Base-by-base conservation (phyloP, 176 grass and related monocot genomes). In the Lolium multiflorum region DNA sequence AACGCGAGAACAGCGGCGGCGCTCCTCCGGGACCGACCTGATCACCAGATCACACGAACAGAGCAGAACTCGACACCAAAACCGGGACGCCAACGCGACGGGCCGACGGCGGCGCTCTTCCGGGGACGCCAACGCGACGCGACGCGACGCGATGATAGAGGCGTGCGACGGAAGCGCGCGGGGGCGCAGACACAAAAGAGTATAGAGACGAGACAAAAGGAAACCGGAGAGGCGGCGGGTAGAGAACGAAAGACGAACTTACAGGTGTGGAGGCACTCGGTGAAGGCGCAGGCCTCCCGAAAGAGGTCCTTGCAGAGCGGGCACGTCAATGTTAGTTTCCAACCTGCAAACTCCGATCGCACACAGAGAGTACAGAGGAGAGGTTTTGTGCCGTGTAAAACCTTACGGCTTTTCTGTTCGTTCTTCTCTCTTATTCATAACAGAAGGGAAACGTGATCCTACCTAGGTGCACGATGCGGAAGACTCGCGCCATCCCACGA, bases 181-280 rank as follows among this genome's bases (percentile, higher is more conserved):
- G 2, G 16, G 35, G 26, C 7, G 22, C 71, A 9, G 43, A 49
- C 6, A 38, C 17, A 49, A 20, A 7, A 43, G 81, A n/a, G n/a
- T n/a, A n/a, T n/a, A n/a, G n/a, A 12, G 5, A 44, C 41, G n/a
- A 69, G 56, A 77, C 15, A 15, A 73, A 82, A 43, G 11, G 79
- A 82, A 35, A 84, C 56, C 31, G 25, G n/a, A 61, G 17, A 73
- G 68, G 58, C 43, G 37, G 60, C 48, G 50, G 24, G 41, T 63
- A 58, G 80, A 63, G 52, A 49, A 50, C 78, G 65, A 80, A 49
- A 66, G 54, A 52, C 39, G 39, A 43, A 81, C 97, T 92, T 61
- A 99, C 97, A 99, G 20, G 94, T 93, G 74, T 99, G 97, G 85
- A 94, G 89, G 85, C 97, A 99, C 89, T 94, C 89, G 57, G 87